phyloP scores from a whole-genome alignment of 345 rosid genomes.

The Linum usitatissimum region DNA sequence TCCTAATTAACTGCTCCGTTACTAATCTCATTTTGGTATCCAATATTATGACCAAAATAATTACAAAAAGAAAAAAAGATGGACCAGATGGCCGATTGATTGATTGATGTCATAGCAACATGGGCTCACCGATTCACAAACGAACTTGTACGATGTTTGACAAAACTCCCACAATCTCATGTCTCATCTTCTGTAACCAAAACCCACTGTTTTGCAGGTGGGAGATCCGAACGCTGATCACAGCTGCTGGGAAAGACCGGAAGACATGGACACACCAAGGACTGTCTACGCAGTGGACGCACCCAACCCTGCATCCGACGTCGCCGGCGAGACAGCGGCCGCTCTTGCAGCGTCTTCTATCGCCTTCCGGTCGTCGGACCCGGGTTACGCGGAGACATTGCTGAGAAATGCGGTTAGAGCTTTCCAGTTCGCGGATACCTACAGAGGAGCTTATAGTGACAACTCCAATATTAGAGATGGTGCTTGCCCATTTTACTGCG shows the following conservation, averaged over 20 bases:
- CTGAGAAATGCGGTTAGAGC: slow-evolving; percentile 3
- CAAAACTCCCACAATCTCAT: too few species aligned
- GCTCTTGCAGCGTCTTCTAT: slow-evolving; percentile 1
- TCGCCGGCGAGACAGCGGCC: slow-evolving; percentile 3
- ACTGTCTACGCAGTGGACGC: slow-evolving; percentile 4
- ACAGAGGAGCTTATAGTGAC: slow-evolving; percentile 18
- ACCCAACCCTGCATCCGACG: slow-evolving; percentile 3
- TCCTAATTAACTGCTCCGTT: not conserved
- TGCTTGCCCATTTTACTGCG: slow-evolving; percentile 21
- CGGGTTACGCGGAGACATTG: slow-evolving; percentile 1
- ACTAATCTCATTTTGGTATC: not conserved
- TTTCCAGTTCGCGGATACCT: slow-evolving; percentile 11
- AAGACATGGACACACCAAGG: slow-evolving; percentile 5
- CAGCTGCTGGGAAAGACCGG: slow-evolving; percentile 1
- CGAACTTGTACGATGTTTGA: too few species aligned
- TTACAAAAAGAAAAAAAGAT: too few species aligned
- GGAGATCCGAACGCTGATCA: not conserved
- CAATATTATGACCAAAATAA: not conserved
- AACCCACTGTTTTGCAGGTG: not conserved
- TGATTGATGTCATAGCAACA: too few species aligned
- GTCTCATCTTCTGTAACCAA: too few species aligned
- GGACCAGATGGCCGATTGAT: too few species aligned
- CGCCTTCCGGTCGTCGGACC: slow-evolving; percentile 1
- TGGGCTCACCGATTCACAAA: too few species aligned
- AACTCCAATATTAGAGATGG: not conserved